Conservation (phyloP, 2,329 filamentous ascomycete species). For the Clonostachys byssicola region DNA sequence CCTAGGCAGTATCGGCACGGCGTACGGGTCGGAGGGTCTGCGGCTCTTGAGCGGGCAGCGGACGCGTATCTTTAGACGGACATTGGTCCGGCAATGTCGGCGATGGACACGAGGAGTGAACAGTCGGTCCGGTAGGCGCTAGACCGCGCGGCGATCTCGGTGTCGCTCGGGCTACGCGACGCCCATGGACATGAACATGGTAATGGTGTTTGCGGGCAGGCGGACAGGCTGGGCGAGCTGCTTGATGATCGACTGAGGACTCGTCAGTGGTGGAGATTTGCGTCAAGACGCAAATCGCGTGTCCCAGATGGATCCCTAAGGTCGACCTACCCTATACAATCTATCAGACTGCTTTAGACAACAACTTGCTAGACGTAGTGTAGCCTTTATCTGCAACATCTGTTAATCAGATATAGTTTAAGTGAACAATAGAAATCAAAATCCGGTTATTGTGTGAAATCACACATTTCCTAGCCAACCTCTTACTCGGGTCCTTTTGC, state of each 20-base stretch:
- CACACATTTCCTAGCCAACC: too few species aligned
- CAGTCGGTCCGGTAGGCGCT: slow-evolving; percentile 60
- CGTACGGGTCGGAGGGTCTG: slow-evolving; percentile 62
- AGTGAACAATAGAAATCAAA: too few species aligned
- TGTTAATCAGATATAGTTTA: too few species aligned
- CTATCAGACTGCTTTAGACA: too few species aligned
- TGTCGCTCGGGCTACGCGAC: slow-evolving; percentile 56
- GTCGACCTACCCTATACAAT: too few species aligned
- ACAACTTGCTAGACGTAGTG: too few species aligned
- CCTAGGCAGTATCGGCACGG: slow-evolving; percentile 56
- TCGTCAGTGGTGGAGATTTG: too few species aligned
- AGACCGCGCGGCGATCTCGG: slow-evolving; percentile 57
- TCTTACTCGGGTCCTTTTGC: too few species aligned
- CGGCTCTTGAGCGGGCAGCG: slow-evolving; percentile 70
- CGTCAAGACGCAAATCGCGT: too few species aligned
- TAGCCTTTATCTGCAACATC: too few species aligned
- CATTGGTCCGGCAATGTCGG: slow-evolving; percentile 61
- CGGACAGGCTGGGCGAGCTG: slow-evolving; percentile 32
- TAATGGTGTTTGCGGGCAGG: slow-evolving; percentile 51
- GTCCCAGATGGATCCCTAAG: too few species aligned
- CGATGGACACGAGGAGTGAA: slow-evolving; percentile 63
- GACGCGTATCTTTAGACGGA: slow-evolving; percentile 67
- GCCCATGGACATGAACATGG: slow-evolving; percentile 55
- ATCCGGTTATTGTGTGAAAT: too few species aligned
- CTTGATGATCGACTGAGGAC: slow-evolving; percentile 17